Percentiles rank a stretch among this genome's conserved stretches.
Evolutionary conservation across 768 basidiomycete genomes (phyloP).

Genomic region (Hydnomerulius pinastri): DNA sequence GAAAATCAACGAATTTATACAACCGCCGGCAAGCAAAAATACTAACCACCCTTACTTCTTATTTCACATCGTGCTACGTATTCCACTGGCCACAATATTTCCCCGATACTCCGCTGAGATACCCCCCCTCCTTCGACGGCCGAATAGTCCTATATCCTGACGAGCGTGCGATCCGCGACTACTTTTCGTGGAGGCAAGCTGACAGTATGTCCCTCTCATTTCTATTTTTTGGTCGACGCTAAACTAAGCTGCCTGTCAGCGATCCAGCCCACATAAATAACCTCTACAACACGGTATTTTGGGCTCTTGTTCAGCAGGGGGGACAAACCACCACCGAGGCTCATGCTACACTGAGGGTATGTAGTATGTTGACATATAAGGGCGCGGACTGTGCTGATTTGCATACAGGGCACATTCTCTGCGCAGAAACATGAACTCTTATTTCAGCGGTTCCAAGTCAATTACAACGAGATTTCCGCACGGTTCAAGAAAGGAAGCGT

Average conservation of each 20-base stretch:
- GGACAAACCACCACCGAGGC: constrained; percentile 78
- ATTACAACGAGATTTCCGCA: constrained; percentile 77
- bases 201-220: constrained; percentile 66
- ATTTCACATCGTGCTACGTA: constrained; percentile 91
- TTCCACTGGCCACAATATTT: constrained; percentile 85
- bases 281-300: constrained; percentile 93
- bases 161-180: constrained; percentile 75
- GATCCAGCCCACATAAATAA: constrained; percentile 93
- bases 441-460: constrained; percentile 77
- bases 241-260: constrained; percentile 18
- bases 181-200: constrained; percentile 94
- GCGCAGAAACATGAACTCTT: constrained; percentile 92
- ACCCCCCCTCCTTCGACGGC: constrained; percentile 93
- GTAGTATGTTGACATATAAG: constrained; percentile 14
- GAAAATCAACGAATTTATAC: constrained; percentile 73
- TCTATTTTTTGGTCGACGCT: neutral
- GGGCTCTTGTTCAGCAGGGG: constrained; percentile 89
- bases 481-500: constrained; percentile 86
- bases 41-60: constrained; percentile 75
- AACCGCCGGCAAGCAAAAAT: constrained; percentile 89
- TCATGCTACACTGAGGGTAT: constrained; percentile 74
- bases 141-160: constrained; percentile 82
- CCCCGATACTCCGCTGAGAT: constrained; percentile 66
- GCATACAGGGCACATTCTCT: constrained; percentile 78
- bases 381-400: constrained; percentile 8